Percentiles rank a stretch among this genome's conserved stretches.
Conservation (phyloP, 2,329 filamentous ascomycete genomes). For the Ophiognomonia clavigignenti-juglandacearum region DNA sequence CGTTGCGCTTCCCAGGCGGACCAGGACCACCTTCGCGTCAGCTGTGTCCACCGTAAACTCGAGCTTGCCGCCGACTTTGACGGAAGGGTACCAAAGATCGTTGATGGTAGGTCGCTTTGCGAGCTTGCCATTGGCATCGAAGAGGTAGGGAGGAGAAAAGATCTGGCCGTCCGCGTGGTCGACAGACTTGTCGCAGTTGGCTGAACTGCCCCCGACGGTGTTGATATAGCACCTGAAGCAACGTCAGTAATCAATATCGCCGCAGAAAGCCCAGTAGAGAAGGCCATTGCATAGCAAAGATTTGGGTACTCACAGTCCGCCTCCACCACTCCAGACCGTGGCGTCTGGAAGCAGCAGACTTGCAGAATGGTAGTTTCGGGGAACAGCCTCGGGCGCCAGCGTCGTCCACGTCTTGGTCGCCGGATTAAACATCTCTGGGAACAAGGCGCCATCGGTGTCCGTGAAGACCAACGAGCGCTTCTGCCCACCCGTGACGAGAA, state of each 20-base stretch:
- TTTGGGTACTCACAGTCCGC: slow-evolving; percentile 35
- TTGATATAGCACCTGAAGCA: slow-evolving; percentile 27
- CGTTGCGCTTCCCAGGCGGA: slow-evolving; percentile 45
- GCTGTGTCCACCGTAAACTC: slow-evolving; percentile 23
- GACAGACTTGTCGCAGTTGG: slow-evolving; percentile 27
- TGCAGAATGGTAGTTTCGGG: slow-evolving; percentile 46
- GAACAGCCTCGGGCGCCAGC: slow-evolving; percentile 32
- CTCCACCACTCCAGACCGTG: slow-evolving; percentile 45
- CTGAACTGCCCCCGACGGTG: not conserved
- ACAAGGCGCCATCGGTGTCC: slow-evolving; percentile 35
- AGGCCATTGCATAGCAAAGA: not conserved
- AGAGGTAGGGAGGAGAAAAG: slow-evolving; percentile 51
- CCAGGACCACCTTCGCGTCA: slow-evolving; percentile 32
- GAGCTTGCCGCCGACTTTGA: slow-evolving; percentile 27
- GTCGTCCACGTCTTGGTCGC: slow-evolving; percentile 32
- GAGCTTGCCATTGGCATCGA: slow-evolving; percentile 35
- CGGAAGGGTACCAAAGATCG: no score
- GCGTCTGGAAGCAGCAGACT: slow-evolving; percentile 45
- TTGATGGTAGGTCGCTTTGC: slow-evolving; percentile 38
- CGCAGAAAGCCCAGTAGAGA: no score
- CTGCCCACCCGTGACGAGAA: slow-evolving; percentile 45
- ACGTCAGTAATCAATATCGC: not conserved
- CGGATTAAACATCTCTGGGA: slow-evolving; percentile 43
- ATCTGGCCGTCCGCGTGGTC: slow-evolving; percentile 53
- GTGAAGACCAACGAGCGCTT: slow-evolving; percentile 36